Conservation (phyloP, 495 filamentous ascomycete genomes). For the Penicillium subrubescens region DNA sequence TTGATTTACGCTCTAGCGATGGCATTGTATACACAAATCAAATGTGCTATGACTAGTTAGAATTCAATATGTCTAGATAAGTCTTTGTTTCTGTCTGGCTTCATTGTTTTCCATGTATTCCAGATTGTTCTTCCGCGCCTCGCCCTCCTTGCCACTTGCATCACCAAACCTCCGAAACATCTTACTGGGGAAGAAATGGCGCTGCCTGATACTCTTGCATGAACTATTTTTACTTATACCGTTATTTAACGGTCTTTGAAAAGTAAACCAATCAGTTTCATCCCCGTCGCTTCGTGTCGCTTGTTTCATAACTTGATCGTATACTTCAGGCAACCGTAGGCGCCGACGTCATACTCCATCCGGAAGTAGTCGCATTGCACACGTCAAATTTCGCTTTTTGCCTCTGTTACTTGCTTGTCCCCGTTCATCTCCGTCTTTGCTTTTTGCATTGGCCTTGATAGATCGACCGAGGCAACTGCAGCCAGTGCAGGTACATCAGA, state of each 20-base stretch:
- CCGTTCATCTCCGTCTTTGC: neutral
- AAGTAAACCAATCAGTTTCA: neutral
- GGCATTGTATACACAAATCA: neutral
- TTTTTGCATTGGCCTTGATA: neutral
- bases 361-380: constrained; percentile 1
- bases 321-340: constrained; percentile 7
- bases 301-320: constrained; percentile 6
- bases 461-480: constrained; percentile 4
- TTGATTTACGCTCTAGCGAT: neutral
- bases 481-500: neutral
- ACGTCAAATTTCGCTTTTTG: constrained; percentile 5
- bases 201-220: constrained; percentile 20
- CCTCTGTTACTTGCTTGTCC: neutral
- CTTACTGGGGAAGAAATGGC: constrained; percentile 11
- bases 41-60: neutral
- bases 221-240: constrained; percentile 19
- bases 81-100: neutral
- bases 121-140: constrained; percentile 5
- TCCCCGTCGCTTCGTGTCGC: constrained; percentile 1
- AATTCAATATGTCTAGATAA: neutral
- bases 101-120: neutral
- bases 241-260: neutral
- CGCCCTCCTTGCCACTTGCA: constrained; percentile 26
- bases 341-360: constrained; percentile 8
- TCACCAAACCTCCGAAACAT: constrained; percentile 22